These are phyloP conservation scores for Fomitopsis betulina DNA, from an alignment of 1,284 basidiomycete genomes.

Conservation along the genomic window DNA sequence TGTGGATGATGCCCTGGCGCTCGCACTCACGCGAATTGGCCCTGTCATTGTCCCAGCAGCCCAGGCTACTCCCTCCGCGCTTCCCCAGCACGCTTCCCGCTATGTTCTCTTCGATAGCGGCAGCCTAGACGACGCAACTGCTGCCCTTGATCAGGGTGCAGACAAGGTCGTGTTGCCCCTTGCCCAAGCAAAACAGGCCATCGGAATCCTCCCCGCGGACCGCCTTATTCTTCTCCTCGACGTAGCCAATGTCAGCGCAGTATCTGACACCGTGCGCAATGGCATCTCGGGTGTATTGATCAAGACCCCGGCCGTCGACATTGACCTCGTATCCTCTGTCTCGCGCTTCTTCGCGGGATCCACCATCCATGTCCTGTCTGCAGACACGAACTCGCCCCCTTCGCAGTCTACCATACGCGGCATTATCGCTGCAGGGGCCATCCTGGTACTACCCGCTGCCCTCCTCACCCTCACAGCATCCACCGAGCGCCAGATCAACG, in stretches of 20 bases:
- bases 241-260: slow-evolving; percentile 65
- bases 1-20: slow-evolving; percentile 45
- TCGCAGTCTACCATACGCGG: slow-evolving; percentile 52
- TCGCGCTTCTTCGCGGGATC: slow-evolving; percentile 68
- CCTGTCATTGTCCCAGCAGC: slow-evolving; percentile 60
- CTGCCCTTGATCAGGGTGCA: slow-evolving; percentile 71
- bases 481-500: slow-evolving; percentile 56
- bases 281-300: slow-evolving; percentile 76
- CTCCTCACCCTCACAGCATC: slow-evolving; percentile 60
- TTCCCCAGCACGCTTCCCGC: slow-evolving; percentile 29
- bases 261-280: slow-evolving; percentile 66
- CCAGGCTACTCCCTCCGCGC: slow-evolving; percentile 22
- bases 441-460: slow-evolving; percentile 71
- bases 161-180: slow-evolving; percentile 75
- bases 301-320: slow-evolving; percentile 61
- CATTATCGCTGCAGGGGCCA: slow-evolving; percentile 55
- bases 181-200: slow-evolving; percentile 59
- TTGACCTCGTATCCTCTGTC: slow-evolving; percentile 69
- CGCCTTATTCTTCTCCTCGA: slow-evolving; percentile 74
- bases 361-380: slow-evolving; percentile 59
- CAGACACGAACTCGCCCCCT: slow-evolving; percentile 36
- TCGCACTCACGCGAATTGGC: slow-evolving; percentile 67
- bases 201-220: slow-evolving; percentile 65
- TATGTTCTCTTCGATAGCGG: slow-evolving; percentile 59
- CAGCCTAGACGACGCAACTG: slow-evolving; percentile 54